A percentile compares a stretch with the other conserved stretches of the same genome.
Conservation (phyloP, 768 basidiomycete genomes). For the Lactifluus echinatus region DNA sequence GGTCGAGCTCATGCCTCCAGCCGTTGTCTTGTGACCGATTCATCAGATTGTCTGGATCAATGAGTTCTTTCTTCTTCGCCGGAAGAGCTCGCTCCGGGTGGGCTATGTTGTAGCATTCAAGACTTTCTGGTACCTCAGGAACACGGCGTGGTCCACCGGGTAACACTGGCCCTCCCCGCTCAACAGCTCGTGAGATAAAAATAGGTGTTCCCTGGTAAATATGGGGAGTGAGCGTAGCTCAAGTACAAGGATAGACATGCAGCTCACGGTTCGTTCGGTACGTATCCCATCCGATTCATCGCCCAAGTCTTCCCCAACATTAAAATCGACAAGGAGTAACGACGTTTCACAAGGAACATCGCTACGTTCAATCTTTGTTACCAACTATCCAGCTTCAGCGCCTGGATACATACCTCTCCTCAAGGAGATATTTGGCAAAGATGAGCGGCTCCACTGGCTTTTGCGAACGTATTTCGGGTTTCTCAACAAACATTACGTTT, state of each 20-base stretch:
- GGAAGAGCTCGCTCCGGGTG: no score
- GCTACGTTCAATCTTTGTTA: background rate
- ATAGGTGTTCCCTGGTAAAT: slow-evolving; percentile 1
- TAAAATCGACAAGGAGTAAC: background rate
- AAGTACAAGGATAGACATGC: background rate
- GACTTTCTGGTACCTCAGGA: background rate
- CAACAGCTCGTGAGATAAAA: background rate
- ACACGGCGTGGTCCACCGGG: background rate
- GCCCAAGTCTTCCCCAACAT: background rate
- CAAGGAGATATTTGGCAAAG: slow-evolving; percentile 2
- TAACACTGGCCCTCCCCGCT: background rate
- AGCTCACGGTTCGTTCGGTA: background rate
- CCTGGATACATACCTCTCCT: background rate
- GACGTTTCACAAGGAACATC: background rate
- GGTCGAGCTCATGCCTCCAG: background rate
- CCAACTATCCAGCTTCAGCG: background rate
- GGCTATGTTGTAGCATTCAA: background rate
- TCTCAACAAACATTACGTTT: background rate
- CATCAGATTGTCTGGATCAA: background rate
- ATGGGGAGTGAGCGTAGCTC: background rate
- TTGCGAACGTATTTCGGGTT: background rate
- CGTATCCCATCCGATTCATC: background rate
- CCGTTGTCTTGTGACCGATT: background rate
- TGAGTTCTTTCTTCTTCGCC: background rate
- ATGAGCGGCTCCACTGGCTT: background rate